These are phyloP conservation scores for Starmerella lactis-condensi DNA, from an alignment of 805 yeast genomes.

Conservation along the genomic window DNA sequence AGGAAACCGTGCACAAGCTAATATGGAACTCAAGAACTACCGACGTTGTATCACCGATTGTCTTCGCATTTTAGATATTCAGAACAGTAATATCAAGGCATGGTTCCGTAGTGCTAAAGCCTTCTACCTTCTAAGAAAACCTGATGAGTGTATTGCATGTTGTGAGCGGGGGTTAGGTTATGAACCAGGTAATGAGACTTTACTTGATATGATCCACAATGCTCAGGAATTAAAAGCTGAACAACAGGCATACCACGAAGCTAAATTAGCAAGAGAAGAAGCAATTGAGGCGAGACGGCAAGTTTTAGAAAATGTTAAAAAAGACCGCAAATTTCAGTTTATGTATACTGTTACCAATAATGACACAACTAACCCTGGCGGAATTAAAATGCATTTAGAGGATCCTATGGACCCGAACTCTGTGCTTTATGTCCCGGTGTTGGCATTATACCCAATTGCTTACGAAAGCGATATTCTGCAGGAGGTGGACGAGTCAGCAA, in stretches of 20 bases:
- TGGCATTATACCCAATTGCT: slow-evolving; percentile 62
- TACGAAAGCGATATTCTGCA: slow-evolving; percentile 72
- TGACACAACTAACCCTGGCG: slow-evolving; percentile 29
- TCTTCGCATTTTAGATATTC: slow-evolving; percentile 36
- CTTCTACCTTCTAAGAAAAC: slow-evolving; percentile 43
- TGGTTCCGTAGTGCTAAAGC: slow-evolving; percentile 73
- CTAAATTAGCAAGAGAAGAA: slow-evolving; percentile 17
- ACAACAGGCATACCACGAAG: slow-evolving; percentile 4
- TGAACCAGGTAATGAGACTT: slow-evolving; percentile 41
- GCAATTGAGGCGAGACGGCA: too few species aligned
- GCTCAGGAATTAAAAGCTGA: slow-evolving; percentile 18
- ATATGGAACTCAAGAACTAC: slow-evolving; percentile 66
- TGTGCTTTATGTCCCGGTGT: slow-evolving; percentile 63
- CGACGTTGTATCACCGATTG: slow-evolving; percentile 78
- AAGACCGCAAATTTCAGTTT: slow-evolving; percentile 28
- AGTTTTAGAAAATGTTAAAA: slow-evolving; percentile 38
- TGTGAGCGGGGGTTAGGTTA: slow-evolving; percentile 44
- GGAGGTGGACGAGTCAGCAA: slow-evolving; percentile 51
- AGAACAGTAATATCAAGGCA: slow-evolving; percentile 65
- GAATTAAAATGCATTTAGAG: slow-evolving; percentile 15
- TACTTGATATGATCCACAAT: slow-evolving; percentile 29
- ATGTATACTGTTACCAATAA: slow-evolving; percentile 6
- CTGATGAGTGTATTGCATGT: slow-evolving; percentile 54
- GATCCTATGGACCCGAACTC: slow-evolving; percentile 32
- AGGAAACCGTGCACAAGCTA: slow-evolving; percentile 80